phyloP scores from a whole-genome alignment of 176 grass and related monocot genomes.

The Poa annua region DNA sequence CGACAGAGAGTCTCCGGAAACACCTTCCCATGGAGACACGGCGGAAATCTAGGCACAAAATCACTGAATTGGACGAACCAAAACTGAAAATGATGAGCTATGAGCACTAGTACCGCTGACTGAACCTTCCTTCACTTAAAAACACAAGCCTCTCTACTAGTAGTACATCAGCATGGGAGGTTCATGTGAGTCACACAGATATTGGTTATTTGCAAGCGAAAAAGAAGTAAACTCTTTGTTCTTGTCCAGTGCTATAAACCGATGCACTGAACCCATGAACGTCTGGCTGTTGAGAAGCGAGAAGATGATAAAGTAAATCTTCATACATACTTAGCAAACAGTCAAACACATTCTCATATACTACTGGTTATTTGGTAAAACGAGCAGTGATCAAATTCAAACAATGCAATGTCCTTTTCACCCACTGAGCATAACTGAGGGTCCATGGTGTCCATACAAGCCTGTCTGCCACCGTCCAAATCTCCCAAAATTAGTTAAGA shows the following conservation, averaged over 20 bases:
- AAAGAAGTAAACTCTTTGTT: neutral
- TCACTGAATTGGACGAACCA: neutral
- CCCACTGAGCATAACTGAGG: neutral
- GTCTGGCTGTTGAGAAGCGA: neutral
- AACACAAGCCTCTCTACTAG: slow-evolving; percentile 11
- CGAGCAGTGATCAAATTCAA: neutral
- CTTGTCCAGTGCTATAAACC: neutral
- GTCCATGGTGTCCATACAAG: neutral
- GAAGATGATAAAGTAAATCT: neutral
- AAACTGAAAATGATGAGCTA: neutral
- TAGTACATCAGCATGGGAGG: slow-evolving; percentile 23
- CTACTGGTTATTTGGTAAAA: slow-evolving; percentile 17
- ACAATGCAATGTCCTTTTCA: neutral
- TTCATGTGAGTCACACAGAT: neutral
- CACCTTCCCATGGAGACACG: slow-evolving; percentile 10
- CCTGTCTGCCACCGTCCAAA: neutral
- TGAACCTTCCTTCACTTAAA: neutral
- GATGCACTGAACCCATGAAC: neutral
- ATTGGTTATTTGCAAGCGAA: neutral
- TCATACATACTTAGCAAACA: no score
- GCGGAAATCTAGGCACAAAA: slow-evolving; percentile 21
- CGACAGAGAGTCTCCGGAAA: slow-evolving; percentile 13
- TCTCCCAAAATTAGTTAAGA: neutral
- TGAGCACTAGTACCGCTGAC: neutral
- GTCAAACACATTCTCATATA: no score